Percentiles rank a stretch among this genome's conserved stretches.
phyloP scores from a whole-genome alignment of 2,329 filamentous ascomycete species.

The Myotisia sp. region DNA sequence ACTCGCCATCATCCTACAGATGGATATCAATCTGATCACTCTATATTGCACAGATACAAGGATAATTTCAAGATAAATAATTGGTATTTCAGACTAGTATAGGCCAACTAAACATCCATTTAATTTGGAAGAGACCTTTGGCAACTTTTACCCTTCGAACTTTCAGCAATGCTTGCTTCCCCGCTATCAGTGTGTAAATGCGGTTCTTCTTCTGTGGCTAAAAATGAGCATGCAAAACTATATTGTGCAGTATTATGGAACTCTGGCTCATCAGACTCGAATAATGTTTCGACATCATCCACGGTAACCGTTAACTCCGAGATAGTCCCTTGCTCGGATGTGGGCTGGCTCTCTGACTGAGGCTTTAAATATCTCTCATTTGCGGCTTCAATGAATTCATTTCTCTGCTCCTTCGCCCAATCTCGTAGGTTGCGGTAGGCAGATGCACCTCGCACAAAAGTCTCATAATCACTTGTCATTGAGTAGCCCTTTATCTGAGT shows the following conservation, averaged over 20 bases:
- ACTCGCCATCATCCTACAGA: too few relatives aligned
- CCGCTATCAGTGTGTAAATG: too few relatives aligned
- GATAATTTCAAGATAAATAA: too few relatives aligned
- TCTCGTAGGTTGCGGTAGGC: constrained; percentile 30
- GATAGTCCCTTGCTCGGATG: background rate
- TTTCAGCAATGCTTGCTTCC: too few relatives aligned
- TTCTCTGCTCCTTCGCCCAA: constrained; percentile 24
- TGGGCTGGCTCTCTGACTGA: constrained; percentile 3
- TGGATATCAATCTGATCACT: too few relatives aligned
- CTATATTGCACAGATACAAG: too few relatives aligned
- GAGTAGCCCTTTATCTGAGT: constrained; percentile 14
- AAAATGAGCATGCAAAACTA: constrained; percentile 5
- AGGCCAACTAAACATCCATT: too few relatives aligned
- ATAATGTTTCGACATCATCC: constrained; percentile 4
- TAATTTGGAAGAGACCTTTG: too few relatives aligned
- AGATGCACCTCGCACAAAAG: constrained; percentile 22
- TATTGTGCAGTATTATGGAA: constrained; percentile 3
- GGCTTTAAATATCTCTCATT: too few relatives aligned
- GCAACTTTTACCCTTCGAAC: too few relatives aligned
- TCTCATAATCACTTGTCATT: constrained; percentile 19
- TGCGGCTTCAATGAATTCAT: constrained; percentile 12
- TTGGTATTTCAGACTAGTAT: too few relatives aligned
- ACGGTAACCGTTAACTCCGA: constrained; percentile 3
- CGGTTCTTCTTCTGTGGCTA: too few relatives aligned
- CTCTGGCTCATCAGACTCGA: constrained; percentile 5